These are phyloP conservation scores for Schizophyllum commune DNA, from an alignment of 1,284 basidiomycete genomes.

Conservation along the genomic window DNA sequence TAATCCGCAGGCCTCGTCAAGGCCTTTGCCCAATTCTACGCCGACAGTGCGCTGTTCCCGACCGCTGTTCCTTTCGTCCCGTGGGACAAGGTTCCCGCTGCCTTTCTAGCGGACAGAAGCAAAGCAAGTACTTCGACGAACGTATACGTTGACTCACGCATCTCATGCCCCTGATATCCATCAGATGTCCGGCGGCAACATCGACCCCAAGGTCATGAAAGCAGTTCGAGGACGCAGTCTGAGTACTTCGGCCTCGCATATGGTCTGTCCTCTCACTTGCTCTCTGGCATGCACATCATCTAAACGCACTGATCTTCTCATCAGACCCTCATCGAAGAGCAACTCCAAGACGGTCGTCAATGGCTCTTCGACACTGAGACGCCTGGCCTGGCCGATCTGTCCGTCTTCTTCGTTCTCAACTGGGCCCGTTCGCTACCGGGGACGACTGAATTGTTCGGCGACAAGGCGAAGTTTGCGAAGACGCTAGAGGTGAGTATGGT, in stretches of 20 bases:
- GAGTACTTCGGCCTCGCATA: conserved; percentile 31
- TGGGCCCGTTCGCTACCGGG: conserved; percentile 33
- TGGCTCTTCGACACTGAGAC: conserved; percentile 49
- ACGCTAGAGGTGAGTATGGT: background rate
- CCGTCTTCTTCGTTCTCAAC: conserved; percentile 36
- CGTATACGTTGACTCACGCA: no score
- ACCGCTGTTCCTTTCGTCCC: conserved; percentile 31
- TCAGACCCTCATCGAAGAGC: conserved; percentile 7
- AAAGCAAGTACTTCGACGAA: no score
- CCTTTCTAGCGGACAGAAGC: conserved; percentile 42
- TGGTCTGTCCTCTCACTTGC: conserved; percentile 18
- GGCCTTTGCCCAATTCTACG: conserved; percentile 37
- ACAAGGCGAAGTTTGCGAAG: background rate
- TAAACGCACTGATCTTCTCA: background rate
- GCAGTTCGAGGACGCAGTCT: conserved; percentile 23
- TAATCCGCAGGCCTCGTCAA: conserved; percentile 31
- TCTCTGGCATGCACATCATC: no score
- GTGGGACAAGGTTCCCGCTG: conserved; percentile 37
- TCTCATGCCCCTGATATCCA: no score
- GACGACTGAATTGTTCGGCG: background rate
- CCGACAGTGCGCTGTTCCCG: conserved; percentile 35
- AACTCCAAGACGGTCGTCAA: conserved; percentile 30
- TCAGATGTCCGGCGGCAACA: conserved; percentile 19
- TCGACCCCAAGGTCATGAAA: conserved; percentile 27
- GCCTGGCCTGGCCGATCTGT: conserved; percentile 44